Evolutionary conservation across 108 stramenopile genomes (phyloP).

Genomic region (Cylindrotheca closterium): DNA sequence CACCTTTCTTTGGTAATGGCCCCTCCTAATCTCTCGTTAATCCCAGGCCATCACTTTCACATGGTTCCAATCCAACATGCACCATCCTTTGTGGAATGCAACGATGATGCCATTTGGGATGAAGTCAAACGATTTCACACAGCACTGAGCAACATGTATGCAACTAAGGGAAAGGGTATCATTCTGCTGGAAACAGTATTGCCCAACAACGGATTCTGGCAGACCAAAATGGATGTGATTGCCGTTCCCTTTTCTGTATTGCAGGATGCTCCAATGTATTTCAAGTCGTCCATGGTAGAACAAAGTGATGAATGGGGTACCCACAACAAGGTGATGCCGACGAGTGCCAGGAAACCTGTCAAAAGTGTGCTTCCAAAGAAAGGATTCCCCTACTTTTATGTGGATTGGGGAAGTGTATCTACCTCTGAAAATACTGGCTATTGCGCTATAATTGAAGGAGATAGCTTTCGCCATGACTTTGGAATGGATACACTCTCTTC

Average conservation of each 20-base stretch:
- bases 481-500: slow-evolving; percentile 75
- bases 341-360: slow-evolving; percentile 31
- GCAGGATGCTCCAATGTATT: slow-evolving; percentile 73
- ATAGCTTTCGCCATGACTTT: slow-evolving; percentile 63
- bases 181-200: slow-evolving; percentile 72
- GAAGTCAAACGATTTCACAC: slow-evolving; percentile 64
- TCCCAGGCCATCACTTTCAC: slow-evolving; percentile 48
- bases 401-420: slow-evolving; percentile 56
- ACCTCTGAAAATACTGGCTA: slow-evolving; percentile 38
- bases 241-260: slow-evolving; percentile 49
- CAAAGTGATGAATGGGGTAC: slow-evolving; percentile 83
- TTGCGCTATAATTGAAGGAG: slow-evolving; percentile 68
- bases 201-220: slow-evolving; percentile 49
- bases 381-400: slow-evolving; percentile 71
- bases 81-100: slow-evolving; percentile 45
- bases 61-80: slow-evolving; percentile 61
- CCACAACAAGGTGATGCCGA: slow-evolving; percentile 56
- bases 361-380: slow-evolving; percentile 61
- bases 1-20: slow-evolving; percentile 65
- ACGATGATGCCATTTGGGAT: slow-evolving; percentile 65
- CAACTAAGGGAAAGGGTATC: slow-evolving; percentile 43
- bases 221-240: slow-evolving; percentile 70
- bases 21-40: slow-evolving; percentile 49
- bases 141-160: slow-evolving; percentile 55
- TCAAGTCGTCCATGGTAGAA: slow-evolving; percentile 66